Conservation (phyloP, 2,329 filamentous ascomycete genomes). For the Xylariaceae sp. region DNA sequence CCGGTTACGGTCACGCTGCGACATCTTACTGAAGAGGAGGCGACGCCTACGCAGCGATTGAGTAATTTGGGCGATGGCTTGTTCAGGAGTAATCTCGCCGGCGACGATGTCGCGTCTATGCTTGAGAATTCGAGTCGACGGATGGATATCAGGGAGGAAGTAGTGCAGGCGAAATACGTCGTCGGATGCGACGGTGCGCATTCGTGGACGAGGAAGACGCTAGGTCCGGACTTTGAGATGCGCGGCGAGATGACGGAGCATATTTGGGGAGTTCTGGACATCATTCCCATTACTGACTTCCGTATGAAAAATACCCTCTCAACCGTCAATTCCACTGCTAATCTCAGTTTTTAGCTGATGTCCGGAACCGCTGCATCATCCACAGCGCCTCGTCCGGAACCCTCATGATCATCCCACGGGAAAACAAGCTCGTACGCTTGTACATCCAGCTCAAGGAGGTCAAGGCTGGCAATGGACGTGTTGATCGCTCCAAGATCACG, state of each 20-base stretch:
- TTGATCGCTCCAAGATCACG: constrained; percentile 58
- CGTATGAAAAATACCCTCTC: constrained; percentile 30
- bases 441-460: constrained; percentile 58
- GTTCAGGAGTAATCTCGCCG: constrained; percentile 50
- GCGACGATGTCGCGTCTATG: constrained; percentile 49
- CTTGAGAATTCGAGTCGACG: constrained; percentile 22
- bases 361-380: constrained; percentile 53
- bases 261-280: constrained; percentile 46
- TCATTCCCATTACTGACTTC: constrained; percentile 45
- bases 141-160: constrained; percentile 37
- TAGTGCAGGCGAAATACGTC: constrained; percentile 55
- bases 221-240: constrained; percentile 47
- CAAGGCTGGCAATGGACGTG: constrained; percentile 41
- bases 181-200: constrained; percentile 66
- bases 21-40: constrained; percentile 50
- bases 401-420: constrained; percentile 60
- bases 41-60: constrained; percentile 37
- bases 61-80: constrained; percentile 45
- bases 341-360: constrained; percentile 37
- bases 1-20: constrained; percentile 54
- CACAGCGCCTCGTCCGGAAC: constrained; percentile 52
- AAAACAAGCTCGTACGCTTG: constrained; percentile 56
- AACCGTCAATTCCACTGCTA: not conserved
- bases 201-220: constrained; percentile 55
- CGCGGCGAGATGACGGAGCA: constrained; percentile 51